These are phyloP conservation scores for Monosporascus sp. DNA, from an alignment of 2,329 filamentous ascomycete species.

Conservation along the genomic window DNA sequence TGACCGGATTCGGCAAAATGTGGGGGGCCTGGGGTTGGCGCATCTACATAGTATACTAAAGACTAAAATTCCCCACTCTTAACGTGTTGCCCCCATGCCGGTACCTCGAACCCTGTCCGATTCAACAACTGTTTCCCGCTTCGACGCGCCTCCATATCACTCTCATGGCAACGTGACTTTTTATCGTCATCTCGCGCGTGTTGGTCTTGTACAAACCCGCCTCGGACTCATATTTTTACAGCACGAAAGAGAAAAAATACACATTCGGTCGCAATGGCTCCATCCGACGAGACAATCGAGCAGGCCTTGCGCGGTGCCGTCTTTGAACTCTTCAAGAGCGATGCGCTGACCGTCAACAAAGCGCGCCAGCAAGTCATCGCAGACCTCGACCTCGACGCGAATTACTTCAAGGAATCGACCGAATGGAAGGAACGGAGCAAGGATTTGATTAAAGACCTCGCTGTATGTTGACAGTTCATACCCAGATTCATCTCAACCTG, in stretches of 20 bases:
- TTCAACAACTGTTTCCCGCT: background rate
- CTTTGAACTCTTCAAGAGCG: constrained; percentile 37
- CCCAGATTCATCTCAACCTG: background rate
- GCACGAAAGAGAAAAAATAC: background rate
- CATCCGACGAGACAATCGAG: constrained; percentile 38
- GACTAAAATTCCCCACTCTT: no score
- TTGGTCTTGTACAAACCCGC: no score
- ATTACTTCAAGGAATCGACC: constrained; percentile 39
- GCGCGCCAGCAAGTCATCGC: constrained; percentile 49
- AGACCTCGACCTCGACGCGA: constrained; percentile 41
- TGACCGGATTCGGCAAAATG: no score
- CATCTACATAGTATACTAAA: no score
- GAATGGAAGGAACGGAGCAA: constrained; percentile 58
- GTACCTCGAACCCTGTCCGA: no score
- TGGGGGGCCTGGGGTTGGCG: no score
- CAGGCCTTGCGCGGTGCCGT: constrained; percentile 43
- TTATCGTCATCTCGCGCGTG: no score
- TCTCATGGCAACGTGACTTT: no score
- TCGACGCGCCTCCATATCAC: background rate
- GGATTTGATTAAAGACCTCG: constrained; percentile 46
- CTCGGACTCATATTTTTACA: background rate
- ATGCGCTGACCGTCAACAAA: constrained; percentile 50
- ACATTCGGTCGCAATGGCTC: constrained; percentile 30
- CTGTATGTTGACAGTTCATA: constrained; percentile 37
- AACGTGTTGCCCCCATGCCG: no score